These are phyloP conservation scores for Trametes villosa DNA, from an alignment of 768 basidiomycete species.

Conservation along the genomic window DNA sequence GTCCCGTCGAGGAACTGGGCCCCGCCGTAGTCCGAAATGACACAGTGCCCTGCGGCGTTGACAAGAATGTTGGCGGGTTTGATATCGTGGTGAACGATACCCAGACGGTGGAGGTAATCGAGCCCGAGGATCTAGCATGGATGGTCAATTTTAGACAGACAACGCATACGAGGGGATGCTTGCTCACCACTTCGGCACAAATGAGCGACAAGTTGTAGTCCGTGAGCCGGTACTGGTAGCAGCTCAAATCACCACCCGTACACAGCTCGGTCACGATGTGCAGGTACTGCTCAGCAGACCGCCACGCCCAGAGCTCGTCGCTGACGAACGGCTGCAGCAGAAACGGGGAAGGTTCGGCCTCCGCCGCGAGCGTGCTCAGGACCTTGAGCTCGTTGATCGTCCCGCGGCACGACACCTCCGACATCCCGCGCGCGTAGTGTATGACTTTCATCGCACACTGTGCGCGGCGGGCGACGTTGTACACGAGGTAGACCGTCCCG, in stretches of 20 bases:
- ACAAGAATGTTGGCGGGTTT: slow-evolving; percentile 57
- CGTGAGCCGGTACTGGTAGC: slow-evolving; percentile 7
- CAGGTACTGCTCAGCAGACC: slow-evolving; percentile 19
- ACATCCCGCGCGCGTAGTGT: slow-evolving; percentile 7
- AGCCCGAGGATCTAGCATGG: slow-evolving; percentile 28
- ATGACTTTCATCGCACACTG: slow-evolving; percentile 31
- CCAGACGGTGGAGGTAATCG: slow-evolving; percentile 50
- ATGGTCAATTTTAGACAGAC: no score
- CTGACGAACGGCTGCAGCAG: slow-evolving; percentile 19
- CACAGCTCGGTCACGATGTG: slow-evolving; percentile 28
- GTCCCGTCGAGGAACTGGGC: slow-evolving; percentile 48
- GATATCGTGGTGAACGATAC: slow-evolving; percentile 60
- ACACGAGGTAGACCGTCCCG: slow-evolving; percentile 27
- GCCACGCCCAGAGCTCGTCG: slow-evolving; percentile 14
- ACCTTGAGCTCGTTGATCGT: slow-evolving; percentile 28
- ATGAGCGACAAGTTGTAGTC: slow-evolving; percentile 13
- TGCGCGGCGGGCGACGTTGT: background rate
- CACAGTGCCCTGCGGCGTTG: slow-evolving; percentile 42
- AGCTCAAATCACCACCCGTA: slow-evolving; percentile 26
- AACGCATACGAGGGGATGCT: no score
- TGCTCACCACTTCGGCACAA: slow-evolving; percentile 29
- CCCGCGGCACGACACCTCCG: slow-evolving; percentile 15
- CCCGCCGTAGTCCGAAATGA: slow-evolving; percentile 63
- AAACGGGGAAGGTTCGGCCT: slow-evolving; percentile 8
- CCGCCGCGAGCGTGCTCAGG: slow-evolving; percentile 12